Evolutionary conservation across 2,329 filamentous ascomycete genomes (phyloP).

Genomic region (Ceratocystiopsis brevicomis): DNA sequence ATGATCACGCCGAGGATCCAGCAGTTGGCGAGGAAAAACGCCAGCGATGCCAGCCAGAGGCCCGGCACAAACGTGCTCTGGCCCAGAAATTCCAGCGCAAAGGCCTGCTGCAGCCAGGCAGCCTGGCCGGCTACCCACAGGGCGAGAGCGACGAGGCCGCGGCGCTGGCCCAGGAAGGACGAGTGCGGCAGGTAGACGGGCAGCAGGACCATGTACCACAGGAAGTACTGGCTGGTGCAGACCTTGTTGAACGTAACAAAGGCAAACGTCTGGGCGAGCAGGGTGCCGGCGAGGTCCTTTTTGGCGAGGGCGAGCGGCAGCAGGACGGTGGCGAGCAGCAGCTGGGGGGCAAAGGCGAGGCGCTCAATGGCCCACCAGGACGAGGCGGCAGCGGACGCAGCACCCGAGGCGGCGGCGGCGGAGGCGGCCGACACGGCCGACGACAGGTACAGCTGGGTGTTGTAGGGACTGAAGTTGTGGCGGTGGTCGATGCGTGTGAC

Average conservation of each 20-base stretch:
- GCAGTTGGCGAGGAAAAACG: constrained; percentile 71
- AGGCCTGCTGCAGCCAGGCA: constrained; percentile 59
- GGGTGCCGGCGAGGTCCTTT: constrained; percentile 59
- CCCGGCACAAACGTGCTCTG: constrained; percentile 70
- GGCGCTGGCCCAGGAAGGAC: constrained; percentile 39
- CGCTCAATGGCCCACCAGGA: constrained; percentile 38
- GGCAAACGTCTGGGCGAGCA: constrained; percentile 90
- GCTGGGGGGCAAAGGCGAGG: constrained; percentile 73
- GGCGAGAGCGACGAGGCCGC: constrained; percentile 45
- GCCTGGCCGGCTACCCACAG: constrained; percentile 65
- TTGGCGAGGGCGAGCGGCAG: constrained; percentile 57
- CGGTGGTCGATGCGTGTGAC: constrained; percentile 84
- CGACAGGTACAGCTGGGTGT: constrained; percentile 70
- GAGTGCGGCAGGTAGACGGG: constrained; percentile 78
- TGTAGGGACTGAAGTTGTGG: constrained; percentile 97
- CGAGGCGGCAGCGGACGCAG: constrained; percentile 16
- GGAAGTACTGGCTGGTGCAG: constrained; percentile 97
- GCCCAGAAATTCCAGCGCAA: constrained; percentile 61
- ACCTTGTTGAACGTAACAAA: constrained; percentile 99
- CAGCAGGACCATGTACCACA: constrained; percentile 92
- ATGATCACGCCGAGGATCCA: constrained; percentile 76
- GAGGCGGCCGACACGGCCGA: constrained; percentile 36
- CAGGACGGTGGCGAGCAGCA: constrained; percentile 58
- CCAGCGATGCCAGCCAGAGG: constrained; percentile 54
- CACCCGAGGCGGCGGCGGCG: constrained; percentile 13